A percentile compares a stretch with the other conserved stretches of the same genome.
phyloP scores from a whole-genome alignment of 2,329 filamentous ascomycete species.

The Colletotrichum coccodes region DNA sequence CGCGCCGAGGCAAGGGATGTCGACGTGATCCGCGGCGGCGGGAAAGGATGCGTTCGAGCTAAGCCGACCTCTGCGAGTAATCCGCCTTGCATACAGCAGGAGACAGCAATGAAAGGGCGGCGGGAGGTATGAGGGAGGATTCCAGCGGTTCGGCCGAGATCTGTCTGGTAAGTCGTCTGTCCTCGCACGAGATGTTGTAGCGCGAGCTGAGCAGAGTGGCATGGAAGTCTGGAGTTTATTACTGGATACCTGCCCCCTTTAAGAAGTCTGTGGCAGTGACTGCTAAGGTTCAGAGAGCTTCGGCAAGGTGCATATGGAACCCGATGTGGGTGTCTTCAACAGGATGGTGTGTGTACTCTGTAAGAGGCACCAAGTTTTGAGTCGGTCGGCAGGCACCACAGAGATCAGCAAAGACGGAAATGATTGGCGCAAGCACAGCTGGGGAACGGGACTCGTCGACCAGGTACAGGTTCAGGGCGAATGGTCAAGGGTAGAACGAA shows the following conservation, averaged over 20 bases:
- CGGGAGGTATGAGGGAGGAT: neutral
- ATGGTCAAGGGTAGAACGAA: neutral
- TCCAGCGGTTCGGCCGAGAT: neutral
- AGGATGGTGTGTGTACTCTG: slow-evolving; percentile 12
- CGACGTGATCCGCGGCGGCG: slow-evolving; percentile 10
- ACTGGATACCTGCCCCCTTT: slow-evolving; percentile 18
- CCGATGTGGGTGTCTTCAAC: neutral
- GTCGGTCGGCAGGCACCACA: slow-evolving; percentile 15
- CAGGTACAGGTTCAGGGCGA: slow-evolving; percentile 8
- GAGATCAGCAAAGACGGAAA: slow-evolving; percentile 22
- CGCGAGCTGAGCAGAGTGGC: slow-evolving; percentile 2
- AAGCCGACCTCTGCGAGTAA: neutral
- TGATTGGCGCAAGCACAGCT: slow-evolving; percentile 26
- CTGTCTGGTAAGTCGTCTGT: neutral
- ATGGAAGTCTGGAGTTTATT: neutral
- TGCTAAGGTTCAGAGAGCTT: slow-evolving; percentile 20
- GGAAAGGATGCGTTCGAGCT: neutral
- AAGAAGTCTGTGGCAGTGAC: slow-evolving; percentile 13
- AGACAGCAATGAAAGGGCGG: neutral
- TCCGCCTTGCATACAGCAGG: neutral
- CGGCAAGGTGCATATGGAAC: slow-evolving; percentile 12
- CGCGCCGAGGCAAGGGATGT: slow-evolving; percentile 24
- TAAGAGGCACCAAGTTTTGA: slow-evolving; percentile 18
- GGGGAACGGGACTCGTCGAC: neutral
- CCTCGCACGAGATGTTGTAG: neutral